Conservation (phyloP, 2,329 filamentous ascomycete species). For the Dendryphion nanum region DNA sequence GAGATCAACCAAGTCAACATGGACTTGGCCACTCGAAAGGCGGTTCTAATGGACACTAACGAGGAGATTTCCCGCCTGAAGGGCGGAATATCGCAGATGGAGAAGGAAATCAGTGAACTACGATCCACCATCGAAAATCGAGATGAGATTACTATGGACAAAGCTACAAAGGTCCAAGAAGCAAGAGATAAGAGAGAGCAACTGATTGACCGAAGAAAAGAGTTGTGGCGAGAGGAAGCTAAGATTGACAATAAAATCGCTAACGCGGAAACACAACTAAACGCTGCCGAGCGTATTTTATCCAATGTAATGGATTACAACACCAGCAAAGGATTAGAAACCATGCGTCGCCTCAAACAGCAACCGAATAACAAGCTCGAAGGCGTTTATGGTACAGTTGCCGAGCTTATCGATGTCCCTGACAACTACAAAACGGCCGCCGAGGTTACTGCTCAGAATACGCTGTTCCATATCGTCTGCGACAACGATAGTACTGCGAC, state of each 20-base stretch:
- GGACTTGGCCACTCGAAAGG: conserved; percentile 75
- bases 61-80: conserved; percentile 78
- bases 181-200: conserved; percentile 77
- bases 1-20: conserved; percentile 79
- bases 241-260: conserved; percentile 75
- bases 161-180: conserved; percentile 71
- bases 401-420: conserved; percentile 84
- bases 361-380: conserved; percentile 76
- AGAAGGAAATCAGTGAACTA: conserved; percentile 69
- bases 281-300: conserved; percentile 73
- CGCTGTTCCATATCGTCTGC: conserved; percentile 93
- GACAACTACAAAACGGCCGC: conserved; percentile 85
- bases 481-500: conserved; percentile 88
- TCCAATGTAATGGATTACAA: conserved; percentile 86
- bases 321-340: conserved; percentile 82
- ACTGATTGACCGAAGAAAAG: conserved; percentile 81
- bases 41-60: conserved; percentile 77
- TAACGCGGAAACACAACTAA: conserved; percentile 73
- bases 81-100: conserved; percentile 67
- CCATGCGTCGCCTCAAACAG: conserved; percentile 77
- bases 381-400: conserved; percentile 88
- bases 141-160: conserved; percentile 68
- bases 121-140: conserved; percentile 75
- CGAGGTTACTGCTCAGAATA: conserved; percentile 88
- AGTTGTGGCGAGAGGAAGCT: conserved; percentile 84